Conservation (phyloP, 2,329 filamentous ascomycete species). For the Neodidymelliopsis sp. region DNA sequence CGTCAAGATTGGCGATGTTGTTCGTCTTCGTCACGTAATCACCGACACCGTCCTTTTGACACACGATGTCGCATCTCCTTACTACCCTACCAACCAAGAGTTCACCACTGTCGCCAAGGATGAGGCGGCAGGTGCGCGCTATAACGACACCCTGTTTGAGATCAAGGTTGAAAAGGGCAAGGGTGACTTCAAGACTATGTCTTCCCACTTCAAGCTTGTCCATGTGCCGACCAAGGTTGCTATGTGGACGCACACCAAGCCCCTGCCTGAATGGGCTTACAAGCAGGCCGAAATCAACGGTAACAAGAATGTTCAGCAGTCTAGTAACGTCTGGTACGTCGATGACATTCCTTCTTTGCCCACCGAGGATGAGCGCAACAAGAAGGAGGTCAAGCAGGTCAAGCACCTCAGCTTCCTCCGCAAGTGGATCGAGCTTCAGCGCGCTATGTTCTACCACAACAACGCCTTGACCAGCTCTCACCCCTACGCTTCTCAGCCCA, state of each 20-base stretch:
- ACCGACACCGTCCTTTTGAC: constrained; percentile 89
- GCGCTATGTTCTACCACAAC: constrained; percentile 99
- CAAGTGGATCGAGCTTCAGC: constrained; percentile 96
- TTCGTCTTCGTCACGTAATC: constrained; percentile 84
- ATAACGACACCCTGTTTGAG: constrained; percentile 92
- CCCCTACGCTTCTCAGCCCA: constrained; percentile 92
- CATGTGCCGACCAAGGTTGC: constrained; percentile 95
- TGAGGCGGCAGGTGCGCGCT: constrained; percentile 74
- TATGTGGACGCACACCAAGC: constrained; percentile 97
- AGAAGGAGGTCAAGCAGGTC: constrained; percentile 78
- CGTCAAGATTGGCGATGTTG: constrained; percentile 83
- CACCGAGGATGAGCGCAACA: constrained; percentile 73
- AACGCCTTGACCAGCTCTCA: constrained; percentile 97
- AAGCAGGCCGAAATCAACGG: constrained; percentile 99
- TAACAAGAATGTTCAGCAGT: constrained; percentile 91
- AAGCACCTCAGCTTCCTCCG: constrained; percentile 86
- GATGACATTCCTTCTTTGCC: constrained; percentile 88
- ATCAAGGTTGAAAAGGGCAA: constrained; percentile 85
- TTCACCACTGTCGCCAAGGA: constrained; percentile 84
- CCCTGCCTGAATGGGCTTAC: constrained; percentile 96
- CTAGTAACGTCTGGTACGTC: constrained; percentile 93
- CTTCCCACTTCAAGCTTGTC: constrained; percentile 94
- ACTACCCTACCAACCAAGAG: constrained; percentile 96
- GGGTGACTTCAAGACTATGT: constrained; percentile 88
- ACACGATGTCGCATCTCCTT: constrained; percentile 96